phyloP scores from a whole-genome alignment of 78 protist species.

The Monosiga brevicollis region DNA sequence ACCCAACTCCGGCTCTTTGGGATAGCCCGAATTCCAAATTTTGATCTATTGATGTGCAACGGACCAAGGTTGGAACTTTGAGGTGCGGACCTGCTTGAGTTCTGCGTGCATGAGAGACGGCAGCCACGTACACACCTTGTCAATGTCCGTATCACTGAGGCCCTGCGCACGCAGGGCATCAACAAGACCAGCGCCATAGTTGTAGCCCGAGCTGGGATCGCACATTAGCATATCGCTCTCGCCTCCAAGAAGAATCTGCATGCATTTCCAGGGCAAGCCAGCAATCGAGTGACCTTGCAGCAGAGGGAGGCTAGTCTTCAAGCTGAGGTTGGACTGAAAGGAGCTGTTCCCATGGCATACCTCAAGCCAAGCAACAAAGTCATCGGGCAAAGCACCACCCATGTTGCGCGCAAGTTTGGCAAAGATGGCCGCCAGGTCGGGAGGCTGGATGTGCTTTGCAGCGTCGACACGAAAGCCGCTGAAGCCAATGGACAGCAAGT shows the following conservation, averaged over 20 bases:
- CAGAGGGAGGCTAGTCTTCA: neutral
- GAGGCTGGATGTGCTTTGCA: conserved; percentile 54
- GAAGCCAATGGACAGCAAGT: conserved; percentile 40
- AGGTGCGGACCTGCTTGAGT: too few relatives aligned
- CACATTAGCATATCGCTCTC: conserved; percentile 45
- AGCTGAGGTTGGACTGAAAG: neutral
- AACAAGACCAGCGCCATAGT: conserved; percentile 24
- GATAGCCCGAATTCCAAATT: conserved; percentile 58
- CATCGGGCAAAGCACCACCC: conserved; percentile 44
- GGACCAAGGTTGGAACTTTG: too few relatives aligned
- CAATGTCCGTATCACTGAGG: conserved; percentile 29
- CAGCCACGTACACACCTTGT: conserved; percentile 6
- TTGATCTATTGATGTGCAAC: conserved; percentile 30
- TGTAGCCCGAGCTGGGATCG: conserved; percentile 39
- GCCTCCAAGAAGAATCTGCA: conserved; percentile 57
- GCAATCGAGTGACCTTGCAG: too few relatives aligned
- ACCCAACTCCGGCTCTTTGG: conserved; percentile 27
- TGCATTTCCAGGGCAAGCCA: too few relatives aligned
- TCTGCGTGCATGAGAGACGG: neutral
- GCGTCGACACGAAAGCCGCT: conserved; percentile 62
- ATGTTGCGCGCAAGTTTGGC: conserved; percentile 16
- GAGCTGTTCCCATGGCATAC: conserved; percentile 6
- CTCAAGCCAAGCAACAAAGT: conserved; percentile 46
- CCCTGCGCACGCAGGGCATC: conserved; percentile 25
- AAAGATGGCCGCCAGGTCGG: conserved; percentile 42